Base-by-base conservation (phyloP, 1,284 basidiomycete species). In the Phellinidium pouzarii region DNA sequence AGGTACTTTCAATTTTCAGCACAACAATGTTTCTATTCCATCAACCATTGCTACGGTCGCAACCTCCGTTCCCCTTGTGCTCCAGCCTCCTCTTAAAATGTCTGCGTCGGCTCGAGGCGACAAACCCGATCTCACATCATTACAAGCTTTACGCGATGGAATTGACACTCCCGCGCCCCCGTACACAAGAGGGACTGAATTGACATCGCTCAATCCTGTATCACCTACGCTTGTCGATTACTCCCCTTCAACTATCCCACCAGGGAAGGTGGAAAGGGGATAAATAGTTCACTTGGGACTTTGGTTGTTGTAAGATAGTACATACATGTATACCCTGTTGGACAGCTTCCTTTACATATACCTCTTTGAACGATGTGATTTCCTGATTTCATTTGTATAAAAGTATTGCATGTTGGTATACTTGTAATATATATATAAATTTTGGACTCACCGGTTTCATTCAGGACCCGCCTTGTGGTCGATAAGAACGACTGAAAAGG, bases 211-310 rank as follows among this genome's bases (percentile, higher is more conserved):
- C 9, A 22, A 12, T 11, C 47, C 25, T n/a, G 19, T 23, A 8
- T 50, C 53, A 19, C 36, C 53, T 14, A 54, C 53, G 2, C 26
- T 54, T 26, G 53, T 54, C 23, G 48, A 49, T 7, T 42, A 47
- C 20, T 48, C 19, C 19, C 29, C 14, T 17, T 19, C 42, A 42
- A 50, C 41, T 4, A 4, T 22, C 14, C 25, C 36, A 34, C 14
- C 9, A 14, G 31, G 3, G 14, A 7, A 7, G 7, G 31, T 7
- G 31, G 31, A 34, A 11, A 8, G 14, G 31, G 6, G 31, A 14
- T 11, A 34, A 7, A 3, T 34, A 2, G 9, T 34, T 34, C 3
- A 8, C 6, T 34, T 3, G 31, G 31, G 9, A 34, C 14, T 34
- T 34, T 14, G 6, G n/a, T n/a, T n/a, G n/a, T n/a, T n/a, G n/a